Conservation (phyloP, 1,284 basidiomycete species). For the Nidula niveotomentosa region DNA sequence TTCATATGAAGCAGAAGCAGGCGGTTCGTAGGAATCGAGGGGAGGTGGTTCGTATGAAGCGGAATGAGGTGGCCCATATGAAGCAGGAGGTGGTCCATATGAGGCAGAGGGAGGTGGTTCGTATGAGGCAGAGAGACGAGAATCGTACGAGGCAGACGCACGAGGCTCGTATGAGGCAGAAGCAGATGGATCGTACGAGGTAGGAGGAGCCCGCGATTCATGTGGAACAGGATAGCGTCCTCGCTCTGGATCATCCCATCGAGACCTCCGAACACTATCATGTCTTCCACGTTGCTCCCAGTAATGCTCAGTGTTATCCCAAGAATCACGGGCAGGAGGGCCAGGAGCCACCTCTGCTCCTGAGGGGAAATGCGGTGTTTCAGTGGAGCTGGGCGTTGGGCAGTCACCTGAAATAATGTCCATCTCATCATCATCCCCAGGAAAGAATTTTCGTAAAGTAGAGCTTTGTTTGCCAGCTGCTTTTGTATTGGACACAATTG, state of each 20-base stretch:
- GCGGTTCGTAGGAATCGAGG: too few relatives aligned
- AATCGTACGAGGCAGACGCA: too few relatives aligned
- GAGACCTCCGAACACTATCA: neutral
- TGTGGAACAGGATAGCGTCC: neutral
- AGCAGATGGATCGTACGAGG: too few relatives aligned
- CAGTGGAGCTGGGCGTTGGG: conserved; percentile 10
- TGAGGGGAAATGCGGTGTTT: neutral
- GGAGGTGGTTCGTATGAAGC: too few relatives aligned
- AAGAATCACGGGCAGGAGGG: neutral
- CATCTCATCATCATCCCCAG: conserved; percentile 67
- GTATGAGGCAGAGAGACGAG: neutral
- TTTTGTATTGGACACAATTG: neutral
- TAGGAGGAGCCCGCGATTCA: neutral
- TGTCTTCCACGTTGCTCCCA: neutral
- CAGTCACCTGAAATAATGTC: conserved; percentile 21
- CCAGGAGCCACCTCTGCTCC: neutral
- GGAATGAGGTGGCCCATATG: too few relatives aligned
- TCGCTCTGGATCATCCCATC: neutral
- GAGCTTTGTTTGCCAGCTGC: conserved; percentile 43
- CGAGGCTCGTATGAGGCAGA: too few relatives aligned
- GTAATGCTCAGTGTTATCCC: neutral
- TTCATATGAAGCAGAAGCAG: too few relatives aligned
- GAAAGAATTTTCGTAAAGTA: conserved; percentile 71
- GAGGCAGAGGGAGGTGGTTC: neutral
- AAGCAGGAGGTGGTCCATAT: too few relatives aligned